A percentile compares a stretch with the other conserved stretches of the same genome.
Conservation (phyloP, 495 filamentous ascomycete species). For the Pseudomonodictys pantanalensis region DNA sequence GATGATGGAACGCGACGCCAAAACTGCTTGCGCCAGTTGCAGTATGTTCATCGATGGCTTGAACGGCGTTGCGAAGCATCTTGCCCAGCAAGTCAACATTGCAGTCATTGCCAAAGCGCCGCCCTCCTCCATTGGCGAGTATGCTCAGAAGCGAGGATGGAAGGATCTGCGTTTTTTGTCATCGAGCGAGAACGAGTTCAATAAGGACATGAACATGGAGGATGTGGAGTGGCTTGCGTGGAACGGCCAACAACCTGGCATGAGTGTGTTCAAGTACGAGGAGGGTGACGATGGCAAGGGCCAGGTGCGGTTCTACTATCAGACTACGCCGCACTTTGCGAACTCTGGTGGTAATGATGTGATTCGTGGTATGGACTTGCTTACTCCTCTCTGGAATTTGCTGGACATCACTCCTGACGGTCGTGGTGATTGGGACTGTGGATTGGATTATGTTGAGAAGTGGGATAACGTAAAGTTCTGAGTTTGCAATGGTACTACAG, state of each 20-base stretch:
- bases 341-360: background rate
- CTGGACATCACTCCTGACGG: slow-evolving; percentile 15
- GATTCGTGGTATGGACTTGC: slow-evolving; percentile 14
- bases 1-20: slow-evolving; percentile 12
- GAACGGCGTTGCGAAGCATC: slow-evolving; percentile 17
- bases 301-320: slow-evolving; percentile 4
- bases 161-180: slow-evolving; percentile 14
- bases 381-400: slow-evolving; percentile 11
- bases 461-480: background rate
- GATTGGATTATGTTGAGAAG: slow-evolving; percentile 3
- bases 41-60: slow-evolving; percentile 14
- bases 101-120: slow-evolving; percentile 12
- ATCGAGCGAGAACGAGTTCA: slow-evolving; percentile 2
- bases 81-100: slow-evolving; percentile 13
- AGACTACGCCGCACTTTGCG: slow-evolving; percentile 4
- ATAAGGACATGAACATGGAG: slow-evolving; percentile 19
- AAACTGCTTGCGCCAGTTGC: slow-evolving; percentile 9
- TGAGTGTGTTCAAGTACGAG: slow-evolving; percentile 22
- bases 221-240: background rate
- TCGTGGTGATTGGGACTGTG: slow-evolving; percentile 1
- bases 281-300: background rate
- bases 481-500: no score
- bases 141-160: slow-evolving; percentile 13
- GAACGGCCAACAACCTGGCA: background rate
- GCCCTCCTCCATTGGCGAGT: background rate